Evolutionary conservation across 495 filamentous ascomycete species (phyloP).

Genomic region (Achaetomiella virescens): DNA sequence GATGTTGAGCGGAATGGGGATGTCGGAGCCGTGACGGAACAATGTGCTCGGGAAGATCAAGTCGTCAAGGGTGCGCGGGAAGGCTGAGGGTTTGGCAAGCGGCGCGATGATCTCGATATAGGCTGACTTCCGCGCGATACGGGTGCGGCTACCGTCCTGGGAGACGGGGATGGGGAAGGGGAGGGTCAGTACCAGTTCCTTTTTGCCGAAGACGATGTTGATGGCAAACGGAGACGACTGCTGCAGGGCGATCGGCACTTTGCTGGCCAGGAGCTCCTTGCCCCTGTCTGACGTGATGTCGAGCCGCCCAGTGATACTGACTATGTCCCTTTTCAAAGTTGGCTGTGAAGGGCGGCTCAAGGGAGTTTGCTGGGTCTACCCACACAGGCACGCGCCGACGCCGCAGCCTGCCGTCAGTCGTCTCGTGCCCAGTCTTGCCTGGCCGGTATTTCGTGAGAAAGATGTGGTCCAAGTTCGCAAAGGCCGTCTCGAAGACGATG

Average conservation of each 20-base stretch:
- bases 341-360: not conserved
- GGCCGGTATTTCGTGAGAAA: constrained; percentile 31
- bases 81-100: constrained; percentile 19
- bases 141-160: constrained; percentile 27
- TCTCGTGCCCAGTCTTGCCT: constrained; percentile 15
- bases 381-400: too few relatives aligned
- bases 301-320: constrained; percentile 23
- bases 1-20: constrained; percentile 32
- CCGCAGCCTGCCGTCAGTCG: constrained; percentile 2
- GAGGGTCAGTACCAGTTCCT: constrained; percentile 18
- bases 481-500: constrained; percentile 15
- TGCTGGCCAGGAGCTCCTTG: constrained; percentile 25
- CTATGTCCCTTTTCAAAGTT: constrained; percentile 12
- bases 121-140: constrained; percentile 41
- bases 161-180: constrained; percentile 39
- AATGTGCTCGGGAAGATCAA: constrained; percentile 27
- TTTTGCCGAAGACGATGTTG: constrained; percentile 27
- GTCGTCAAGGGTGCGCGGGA: constrained; percentile 15
- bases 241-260: constrained; percentile 24
- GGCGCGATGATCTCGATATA: constrained; percentile 42
- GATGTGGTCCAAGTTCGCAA: constrained; percentile 24
- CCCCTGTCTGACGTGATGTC: constrained; percentile 23
- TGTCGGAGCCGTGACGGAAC: constrained; percentile 11
- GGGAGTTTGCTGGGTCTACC: not conserved
- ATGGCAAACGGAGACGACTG: constrained; percentile 31